Conservation (phyloP, 768 basidiomycete species). For the Psilocybe cubensis region DNA sequence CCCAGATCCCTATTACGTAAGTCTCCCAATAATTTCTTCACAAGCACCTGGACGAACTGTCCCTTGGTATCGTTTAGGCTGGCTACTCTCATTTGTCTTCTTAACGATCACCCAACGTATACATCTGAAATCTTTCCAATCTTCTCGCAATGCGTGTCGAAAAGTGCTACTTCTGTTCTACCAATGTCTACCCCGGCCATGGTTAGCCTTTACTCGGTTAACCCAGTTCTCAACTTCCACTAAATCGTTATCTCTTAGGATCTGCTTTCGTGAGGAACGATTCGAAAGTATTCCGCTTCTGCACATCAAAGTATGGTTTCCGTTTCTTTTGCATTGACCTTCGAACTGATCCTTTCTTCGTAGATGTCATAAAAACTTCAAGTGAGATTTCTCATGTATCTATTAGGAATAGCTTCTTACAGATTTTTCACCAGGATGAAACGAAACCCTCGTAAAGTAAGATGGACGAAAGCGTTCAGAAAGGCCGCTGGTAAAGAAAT, state of each 20-base stretch:
- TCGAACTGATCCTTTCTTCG: constrained; percentile 9
- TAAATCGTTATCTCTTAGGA: constrained; percentile 45
- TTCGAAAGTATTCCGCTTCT: constrained; percentile 97
- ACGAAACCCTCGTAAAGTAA: constrained; percentile 97
- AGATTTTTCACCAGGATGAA: constrained; percentile 81
- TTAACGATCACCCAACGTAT: neutral
- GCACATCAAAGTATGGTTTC: constrained; percentile 88
- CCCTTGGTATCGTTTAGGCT: constrained; percentile 6
- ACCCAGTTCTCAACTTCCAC: neutral
- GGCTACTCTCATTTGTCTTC: neutral
- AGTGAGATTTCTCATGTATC: constrained; percentile 52
- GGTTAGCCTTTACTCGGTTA: constrained; percentile 47
- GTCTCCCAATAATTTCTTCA: constrained; percentile 1
- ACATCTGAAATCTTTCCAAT: neutral
- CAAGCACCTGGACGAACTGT: neutral
- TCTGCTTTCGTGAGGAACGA: constrained; percentile 97
- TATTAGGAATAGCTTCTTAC: constrained; percentile 4
- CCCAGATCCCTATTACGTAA: constrained; percentile 65
- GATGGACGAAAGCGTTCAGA: constrained; percentile 99
- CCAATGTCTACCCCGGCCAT: constrained; percentile 95
- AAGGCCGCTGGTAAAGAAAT: constrained; percentile 99
- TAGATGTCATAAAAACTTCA: constrained; percentile 99
- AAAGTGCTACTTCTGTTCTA: constrained; percentile 99
- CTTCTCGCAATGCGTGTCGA: constrained; percentile 79
- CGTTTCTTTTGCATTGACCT: constrained; percentile 4